These are phyloP conservation scores for Populus tremula DNA, from an alignment of 345 rosid genomes.

Conservation along the genomic window DNA sequence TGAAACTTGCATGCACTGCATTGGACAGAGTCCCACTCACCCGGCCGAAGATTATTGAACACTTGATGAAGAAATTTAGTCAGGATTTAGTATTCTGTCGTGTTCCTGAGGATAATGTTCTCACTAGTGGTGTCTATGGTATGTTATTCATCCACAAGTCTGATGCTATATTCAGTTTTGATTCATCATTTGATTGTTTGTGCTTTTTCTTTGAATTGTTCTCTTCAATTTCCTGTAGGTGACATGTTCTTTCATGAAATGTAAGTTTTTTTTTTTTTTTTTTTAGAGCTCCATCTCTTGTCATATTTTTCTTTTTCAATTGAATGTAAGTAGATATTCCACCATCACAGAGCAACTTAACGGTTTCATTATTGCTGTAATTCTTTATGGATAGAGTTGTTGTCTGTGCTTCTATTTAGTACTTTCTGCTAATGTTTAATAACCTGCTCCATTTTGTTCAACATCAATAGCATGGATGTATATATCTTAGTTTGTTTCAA, in stretches of 20 bases:
- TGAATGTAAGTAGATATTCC: too few relatives aligned
- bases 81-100: slow-evolving; percentile 87
- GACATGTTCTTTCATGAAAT: too few relatives aligned
- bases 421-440: neutral
- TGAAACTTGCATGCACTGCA: slow-evolving; percentile 97
- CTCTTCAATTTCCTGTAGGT: neutral
- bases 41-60: slow-evolving; percentile 56
- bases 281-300: too few relatives aligned
- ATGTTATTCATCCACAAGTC: neutral
- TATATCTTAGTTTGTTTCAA: too few relatives aligned
- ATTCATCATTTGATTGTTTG: neutral
- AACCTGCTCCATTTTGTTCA: neutral
- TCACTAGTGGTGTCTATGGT: slow-evolving; percentile 68
- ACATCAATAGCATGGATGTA: neutral
- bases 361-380: neutral
- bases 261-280: too few relatives aligned
- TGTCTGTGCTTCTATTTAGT: neutral
- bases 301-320: too few relatives aligned
- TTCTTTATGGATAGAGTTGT: neutral
- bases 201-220: neutral
- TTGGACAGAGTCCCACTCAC: slow-evolving; percentile 92
- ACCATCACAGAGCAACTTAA: neutral
- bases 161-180: neutral
- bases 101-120: slow-evolving; percentile 64
- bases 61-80: slow-evolving; percentile 62